Evolutionary conservation across 768 basidiomycete species (phyloP), one percentile per base, ranked within the genome.

Genomic region (Boletus sp.): DNA sequence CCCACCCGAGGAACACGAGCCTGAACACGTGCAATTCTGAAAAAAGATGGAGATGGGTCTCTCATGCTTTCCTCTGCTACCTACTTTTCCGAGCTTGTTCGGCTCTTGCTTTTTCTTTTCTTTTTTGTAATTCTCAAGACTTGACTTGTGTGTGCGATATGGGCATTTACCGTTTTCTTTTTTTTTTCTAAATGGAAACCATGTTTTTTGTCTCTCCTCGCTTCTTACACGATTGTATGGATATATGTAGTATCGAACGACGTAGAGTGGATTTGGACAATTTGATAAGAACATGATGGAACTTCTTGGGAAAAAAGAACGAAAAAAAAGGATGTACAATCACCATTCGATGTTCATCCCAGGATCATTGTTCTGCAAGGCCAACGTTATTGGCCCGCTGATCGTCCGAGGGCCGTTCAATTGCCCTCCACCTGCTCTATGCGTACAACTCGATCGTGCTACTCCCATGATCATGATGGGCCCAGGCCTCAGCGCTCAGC

Each of bases 1-100:
- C n/a, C 76, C 82, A 33, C 76, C 83, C 10, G 67, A 79, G 41
- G 75, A 73, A 7, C 87, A 88, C 56, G 88, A 90, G 60, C 87
- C 87, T 0, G 62, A 67, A 32, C 69, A 72, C 23, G 57, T 69
- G 0, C 54, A 17, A 17, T 62, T 63, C 35, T 70, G 47, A 23
- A 23, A 4, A 4, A 23, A 23, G 23, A 69, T 47, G 15, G 25
- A 34, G 32, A 17, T 8, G 29, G 33, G 2, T 44, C 3, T 2
- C 8, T 4, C 29, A 13, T 17, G 7, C 27, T 15, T 19, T 30
- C 0, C 19, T 23, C 6, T 4, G 30, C 27, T 17, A 13, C 32
- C 4, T 33, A 6, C 15, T 27, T 27, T 32, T 30, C 8, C 8
- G 5, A 39, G 35, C 7, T 10, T 52, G 15, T 37, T 21, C 25